A percentile compares a stretch with the other conserved stretches of the same genome.
phyloP scores from a whole-genome alignment of 176 grass and related monocot species.

The Oryza nivara region DNA sequence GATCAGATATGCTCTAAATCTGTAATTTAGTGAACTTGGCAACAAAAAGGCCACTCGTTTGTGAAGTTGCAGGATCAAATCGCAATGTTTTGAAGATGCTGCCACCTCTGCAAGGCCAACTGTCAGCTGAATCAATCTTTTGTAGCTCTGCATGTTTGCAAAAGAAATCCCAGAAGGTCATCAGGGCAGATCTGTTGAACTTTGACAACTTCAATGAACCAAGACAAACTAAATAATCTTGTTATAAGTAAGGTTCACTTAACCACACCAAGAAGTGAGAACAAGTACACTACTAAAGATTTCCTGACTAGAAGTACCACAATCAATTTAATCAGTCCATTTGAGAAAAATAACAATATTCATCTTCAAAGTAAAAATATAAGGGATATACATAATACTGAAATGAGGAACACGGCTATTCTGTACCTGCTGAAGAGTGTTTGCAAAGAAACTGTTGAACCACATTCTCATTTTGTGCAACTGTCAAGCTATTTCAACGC shows the following conservation, averaged over 20 bases:
- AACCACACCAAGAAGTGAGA: background rate
- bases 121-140: constrained; percentile 50
- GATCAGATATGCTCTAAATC: constrained; percentile 31
- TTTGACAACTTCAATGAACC: constrained; percentile 3
- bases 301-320: background rate
- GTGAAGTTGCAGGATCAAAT: constrained; percentile 65
- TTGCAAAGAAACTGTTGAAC: constrained; percentile 74
- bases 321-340: background rate
- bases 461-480: constrained; percentile 89
- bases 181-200: background rate
- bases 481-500: constrained; percentile 71
- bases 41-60: constrained; percentile 88
- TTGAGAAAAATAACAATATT: background rate
- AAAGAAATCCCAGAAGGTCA: background rate
- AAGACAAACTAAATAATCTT: constrained; percentile 12
- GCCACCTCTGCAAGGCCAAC: constrained; percentile 81
- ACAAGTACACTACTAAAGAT: background rate
- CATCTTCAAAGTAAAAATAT: background rate
- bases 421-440: constrained; percentile 77
- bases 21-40: constrained; percentile 76
- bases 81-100: constrained; percentile 67
- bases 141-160: constrained; percentile 56
- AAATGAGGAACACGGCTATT: constrained; percentile 23
- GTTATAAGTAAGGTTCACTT: constrained; percentile 1
- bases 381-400: background rate